phyloP scores from a whole-genome alignment of 1,139 yeast genomes.

The Williopsis jadinii region DNA sequence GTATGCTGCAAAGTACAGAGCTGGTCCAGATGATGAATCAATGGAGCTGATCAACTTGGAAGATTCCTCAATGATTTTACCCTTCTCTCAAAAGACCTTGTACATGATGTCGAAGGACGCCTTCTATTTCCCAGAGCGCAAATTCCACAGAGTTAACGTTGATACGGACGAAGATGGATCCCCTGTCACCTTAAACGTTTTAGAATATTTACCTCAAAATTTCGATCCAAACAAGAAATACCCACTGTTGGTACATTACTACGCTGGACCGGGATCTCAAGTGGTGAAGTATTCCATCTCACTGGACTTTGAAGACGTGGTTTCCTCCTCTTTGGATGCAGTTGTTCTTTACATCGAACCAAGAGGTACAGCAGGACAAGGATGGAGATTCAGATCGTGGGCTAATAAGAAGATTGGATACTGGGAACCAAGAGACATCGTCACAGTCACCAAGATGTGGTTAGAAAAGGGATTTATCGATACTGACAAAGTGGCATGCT shows the following conservation, averaged over 20 bases:
- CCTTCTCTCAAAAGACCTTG: conserved; percentile 24
- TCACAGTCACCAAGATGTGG: conserved; percentile 57
- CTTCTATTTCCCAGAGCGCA: conserved; percentile 50
- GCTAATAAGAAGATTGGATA: conserved; percentile 70
- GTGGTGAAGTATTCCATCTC: conserved; percentile 47
- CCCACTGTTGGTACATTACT: conserved; percentile 76
- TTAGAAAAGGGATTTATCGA: conserved; percentile 54
- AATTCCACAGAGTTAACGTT: conserved; percentile 41
- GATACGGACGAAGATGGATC: conserved; percentile 27
- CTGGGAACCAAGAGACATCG: conserved; percentile 84
- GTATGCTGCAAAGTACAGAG: conserved; percentile 44
- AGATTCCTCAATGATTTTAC: conserved; percentile 13
- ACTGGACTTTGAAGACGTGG: conserved; percentile 62
- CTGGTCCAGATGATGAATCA: conserved; percentile 63
- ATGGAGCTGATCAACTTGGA: conserved; percentile 7
- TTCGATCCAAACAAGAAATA: conserved; percentile 51
- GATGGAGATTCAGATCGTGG: conserved; percentile 66
- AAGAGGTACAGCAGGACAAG: conserved; percentile 88
- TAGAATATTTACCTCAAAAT: conserved; percentile 70
- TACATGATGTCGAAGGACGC: conserved; percentile 20
- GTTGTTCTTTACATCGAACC: conserved; percentile 86
- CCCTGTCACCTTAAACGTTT: conserved; percentile 49
- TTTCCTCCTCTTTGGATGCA: conserved; percentile 62
- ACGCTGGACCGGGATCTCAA: conserved; percentile 95
- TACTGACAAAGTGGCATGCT: conserved; percentile 61